Base-by-base conservation (phyloP, 1,284 basidiomycete genomes). In the Malassezia brasiliensis region DNA sequence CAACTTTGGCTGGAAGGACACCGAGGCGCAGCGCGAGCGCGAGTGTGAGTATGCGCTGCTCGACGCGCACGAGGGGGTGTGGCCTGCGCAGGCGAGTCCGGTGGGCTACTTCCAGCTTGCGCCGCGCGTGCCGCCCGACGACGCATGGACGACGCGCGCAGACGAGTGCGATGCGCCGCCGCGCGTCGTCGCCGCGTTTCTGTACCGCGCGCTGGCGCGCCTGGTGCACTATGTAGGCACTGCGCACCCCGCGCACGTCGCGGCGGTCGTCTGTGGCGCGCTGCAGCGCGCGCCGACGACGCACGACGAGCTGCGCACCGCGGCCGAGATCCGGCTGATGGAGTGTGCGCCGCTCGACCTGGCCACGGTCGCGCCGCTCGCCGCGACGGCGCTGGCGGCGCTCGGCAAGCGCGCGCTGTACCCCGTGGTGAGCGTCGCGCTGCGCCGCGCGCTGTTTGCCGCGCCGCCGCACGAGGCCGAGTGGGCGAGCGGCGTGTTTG, bases 401-500 rank as follows among this genome's bases (percentile, higher is more conserved):
- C 28, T 52, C n/a, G 28, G 32, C 14, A 37, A 44, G 11, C 38
- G 30, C 38, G 15, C 25, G 30, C 31, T 47, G 28, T 41, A n/a
- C 20, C 12, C 38, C 2, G 22, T 36, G 14, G 46, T 44, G 10
- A 10, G 38, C 28, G 45, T 48, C 5, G 28, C 37, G 38, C 6
- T 53, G 7, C 52, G 52, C 4, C 52, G 46, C 22, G 31, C 36
- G 36, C 10, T 37, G 11, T 5, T 37, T 4, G 15, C 10, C 14
- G 14, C 36, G 36, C 36, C n/a, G 36, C 15, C 36, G n/a, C 12
- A 4, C 36, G 36, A 17, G 15, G 14, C 15, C 36, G 36, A 37
- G 32, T 34, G 32, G 36, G 36, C 36, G n/a, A n/a, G n/a, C 36
- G 46, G 2, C 41, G 7, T 42, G 30, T 53, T 53, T n/a, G 45